Percentiles rank a stretch among this genome's conserved stretches.
Evolutionary conservation across 75 land plant genomes (phyloP).

Genomic region (Cryptomeria japonica): DNA sequence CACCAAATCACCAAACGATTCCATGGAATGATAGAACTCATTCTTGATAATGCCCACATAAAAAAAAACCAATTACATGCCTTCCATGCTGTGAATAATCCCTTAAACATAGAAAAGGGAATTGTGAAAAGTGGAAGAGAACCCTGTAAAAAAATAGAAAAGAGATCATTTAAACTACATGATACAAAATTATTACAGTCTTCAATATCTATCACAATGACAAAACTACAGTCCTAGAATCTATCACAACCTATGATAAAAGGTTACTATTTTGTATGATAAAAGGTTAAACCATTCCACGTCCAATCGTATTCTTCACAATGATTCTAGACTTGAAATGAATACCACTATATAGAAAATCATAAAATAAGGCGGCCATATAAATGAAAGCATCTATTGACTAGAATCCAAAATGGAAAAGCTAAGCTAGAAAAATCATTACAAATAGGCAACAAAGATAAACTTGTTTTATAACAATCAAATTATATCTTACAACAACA

Average conservation of each 20-base stretch:
- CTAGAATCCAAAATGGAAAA: too few relatives aligned
- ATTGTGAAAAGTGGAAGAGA: neutral
- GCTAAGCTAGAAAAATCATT: neutral
- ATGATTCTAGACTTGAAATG: too few relatives aligned
- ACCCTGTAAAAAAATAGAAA: neutral
- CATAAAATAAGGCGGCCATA: neutral
- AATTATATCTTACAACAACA: neutral
- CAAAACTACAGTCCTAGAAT: neutral
- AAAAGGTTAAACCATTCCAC: too few relatives aligned
- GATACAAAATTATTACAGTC: neutral
- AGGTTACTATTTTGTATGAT: too few relatives aligned
- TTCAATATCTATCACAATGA: neutral
- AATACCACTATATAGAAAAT: neutral
- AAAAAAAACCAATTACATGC: constrained; percentile 40
- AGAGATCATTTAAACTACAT: neutral
- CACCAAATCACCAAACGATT: constrained; percentile 57
- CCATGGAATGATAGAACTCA: constrained; percentile 39
- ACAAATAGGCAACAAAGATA: too few relatives aligned
- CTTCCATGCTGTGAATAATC: constrained; percentile 7
- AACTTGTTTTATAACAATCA: neutral
- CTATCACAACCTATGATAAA: neutral
- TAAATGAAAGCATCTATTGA: neutral
- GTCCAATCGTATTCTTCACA: too few relatives aligned
- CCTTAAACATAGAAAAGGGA: neutral
- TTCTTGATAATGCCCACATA: constrained; percentile 32